Evolutionary conservation across 2,329 filamentous ascomycete genomes (phyloP).

Genomic region (Alternaria sp.): DNA sequence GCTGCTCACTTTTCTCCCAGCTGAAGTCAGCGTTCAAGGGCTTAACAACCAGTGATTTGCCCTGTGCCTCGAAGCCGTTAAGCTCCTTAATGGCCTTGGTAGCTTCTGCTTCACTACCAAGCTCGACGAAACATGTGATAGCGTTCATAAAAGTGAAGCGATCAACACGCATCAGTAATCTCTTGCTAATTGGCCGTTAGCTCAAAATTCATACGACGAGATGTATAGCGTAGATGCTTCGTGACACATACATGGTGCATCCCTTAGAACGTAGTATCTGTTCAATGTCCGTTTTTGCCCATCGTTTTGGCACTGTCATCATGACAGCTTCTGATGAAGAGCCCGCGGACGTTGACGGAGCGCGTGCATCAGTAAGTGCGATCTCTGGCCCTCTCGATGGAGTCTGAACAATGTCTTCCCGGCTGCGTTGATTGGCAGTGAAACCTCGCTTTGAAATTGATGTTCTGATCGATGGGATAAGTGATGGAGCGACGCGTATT

Average conservation of each 20-base stretch:
- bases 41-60: neutral
- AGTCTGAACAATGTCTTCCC: conserved; percentile 14
- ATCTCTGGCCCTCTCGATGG: conserved; percentile 16
- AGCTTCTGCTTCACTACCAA: conserved; percentile 27
- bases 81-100: conserved; percentile 19
- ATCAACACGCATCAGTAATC: conserved; percentile 26
- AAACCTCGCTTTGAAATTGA: conserved; percentile 22
- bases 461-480: conserved; percentile 17
- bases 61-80: conserved; percentile 2
- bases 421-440: conserved; percentile 13
- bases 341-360: neutral
- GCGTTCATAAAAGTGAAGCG: conserved; percentile 29
- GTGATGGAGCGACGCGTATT: conserved; percentile 18
- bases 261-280: conserved; percentile 22
- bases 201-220: conserved; percentile 2
- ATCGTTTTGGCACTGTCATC: conserved; percentile 16
- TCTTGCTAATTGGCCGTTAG: conserved; percentile 21
- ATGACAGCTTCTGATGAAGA: conserved; percentile 20
- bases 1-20: conserved; percentile 10
- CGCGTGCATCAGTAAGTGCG: conserved; percentile 7
- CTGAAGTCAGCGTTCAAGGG: conserved; percentile 17
- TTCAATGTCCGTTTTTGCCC: conserved; percentile 21
- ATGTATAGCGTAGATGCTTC: neutral
- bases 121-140: conserved; percentile 23
- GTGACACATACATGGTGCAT: conserved; percentile 29